Evolutionary conservation across 1,139 yeast genomes (phyloP), one percentile per base, ranked within the genome.

Genomic region (Yamadazyma dushanensis): DNA sequence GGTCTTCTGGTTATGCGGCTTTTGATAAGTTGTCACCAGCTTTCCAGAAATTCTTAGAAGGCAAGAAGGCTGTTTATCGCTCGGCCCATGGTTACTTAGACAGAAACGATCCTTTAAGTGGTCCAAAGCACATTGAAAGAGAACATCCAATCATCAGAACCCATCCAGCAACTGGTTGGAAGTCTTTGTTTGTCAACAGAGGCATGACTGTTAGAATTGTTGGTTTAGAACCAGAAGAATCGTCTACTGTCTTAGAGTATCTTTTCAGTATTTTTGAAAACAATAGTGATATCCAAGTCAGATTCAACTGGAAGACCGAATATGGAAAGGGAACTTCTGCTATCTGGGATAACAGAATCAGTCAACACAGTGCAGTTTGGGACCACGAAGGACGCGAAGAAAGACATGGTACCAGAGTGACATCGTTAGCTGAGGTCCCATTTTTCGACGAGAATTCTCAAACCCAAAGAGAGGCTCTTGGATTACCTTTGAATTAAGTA

Each of bases 391-490:
- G 73, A 19, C 42, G 53, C 37, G 73, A 67, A 36, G 63, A 73
- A 21, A 66, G 83, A 54, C 82, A 75, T 44, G 83, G 82, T 19
- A 74, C 78, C 20, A 65, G 84, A 53, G 82, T 77, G 15, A 76
- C 80, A 5, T 63, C 80, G 1, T 65, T 78, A 46, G 83, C 79
- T 25, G 83, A 77, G 43, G 55, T 58, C 29, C 82, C 82, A 21
- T 69, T 40, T 56, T 76, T 71, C 51, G 80, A 77, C 47, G 66
- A 70, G 15, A 51, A 59, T 16, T 72, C 80, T 17, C 70, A 71
- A 51, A 67, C 80, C 23, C 80, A 76, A 51, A 68, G 82, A 53
- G 76, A 76, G 48, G 69, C 80, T 5, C 59, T 76, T 36, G 78
- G 78, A 1, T 57, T 70, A 41, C 49, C 65, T 3, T 54, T 61